Evolutionary conservation across 495 filamentous ascomycete genomes (phyloP).

Genomic region (Coniosporium apollinis): DNA sequence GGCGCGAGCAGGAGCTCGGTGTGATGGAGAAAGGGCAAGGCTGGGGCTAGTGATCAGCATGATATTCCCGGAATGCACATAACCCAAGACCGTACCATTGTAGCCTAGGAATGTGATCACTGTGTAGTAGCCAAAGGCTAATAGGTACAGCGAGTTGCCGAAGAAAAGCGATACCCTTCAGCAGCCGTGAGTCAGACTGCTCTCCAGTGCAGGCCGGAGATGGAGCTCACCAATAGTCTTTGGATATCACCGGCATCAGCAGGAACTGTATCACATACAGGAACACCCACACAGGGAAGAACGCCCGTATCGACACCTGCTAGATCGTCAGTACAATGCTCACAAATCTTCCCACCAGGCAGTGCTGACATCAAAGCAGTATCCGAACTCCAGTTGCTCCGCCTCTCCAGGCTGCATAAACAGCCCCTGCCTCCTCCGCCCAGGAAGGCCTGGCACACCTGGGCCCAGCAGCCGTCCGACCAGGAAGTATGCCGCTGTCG

Average conservation of each 20-base stretch:
- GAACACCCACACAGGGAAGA: constrained; percentile 58
- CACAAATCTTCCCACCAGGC: not conserved
- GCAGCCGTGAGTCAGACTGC: no score
- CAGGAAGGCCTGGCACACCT: constrained; percentile 28
- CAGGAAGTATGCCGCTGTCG: constrained; percentile 46
- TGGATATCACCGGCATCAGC: constrained; percentile 43
- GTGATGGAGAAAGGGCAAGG: constrained; percentile 55
- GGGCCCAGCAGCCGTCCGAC: constrained; percentile 47
- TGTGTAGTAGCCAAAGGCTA: constrained; percentile 53
- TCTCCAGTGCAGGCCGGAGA: no score
- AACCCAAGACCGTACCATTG: constrained; percentile 29
- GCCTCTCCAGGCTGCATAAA: constrained; percentile 37
- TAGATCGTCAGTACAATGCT: not conserved
- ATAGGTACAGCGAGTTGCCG: constrained; percentile 53
- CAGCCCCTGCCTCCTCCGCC: constrained; percentile 36
- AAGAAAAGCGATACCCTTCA: constrained; percentile 50
- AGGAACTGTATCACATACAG: constrained; percentile 60
- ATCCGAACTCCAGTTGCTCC: constrained; percentile 56
- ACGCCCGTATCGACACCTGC: constrained; percentile 56
- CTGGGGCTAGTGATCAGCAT: constrained; percentile 16
- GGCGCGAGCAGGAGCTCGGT: constrained; percentile 54
- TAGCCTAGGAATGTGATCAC: constrained; percentile 62
- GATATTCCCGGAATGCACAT: not conserved
- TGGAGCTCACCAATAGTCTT: constrained; percentile 32
- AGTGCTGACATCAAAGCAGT: constrained; percentile 53